phyloP scores from a whole-genome alignment of 495 filamentous ascomycete genomes.

The Cairneyella variabilis region DNA sequence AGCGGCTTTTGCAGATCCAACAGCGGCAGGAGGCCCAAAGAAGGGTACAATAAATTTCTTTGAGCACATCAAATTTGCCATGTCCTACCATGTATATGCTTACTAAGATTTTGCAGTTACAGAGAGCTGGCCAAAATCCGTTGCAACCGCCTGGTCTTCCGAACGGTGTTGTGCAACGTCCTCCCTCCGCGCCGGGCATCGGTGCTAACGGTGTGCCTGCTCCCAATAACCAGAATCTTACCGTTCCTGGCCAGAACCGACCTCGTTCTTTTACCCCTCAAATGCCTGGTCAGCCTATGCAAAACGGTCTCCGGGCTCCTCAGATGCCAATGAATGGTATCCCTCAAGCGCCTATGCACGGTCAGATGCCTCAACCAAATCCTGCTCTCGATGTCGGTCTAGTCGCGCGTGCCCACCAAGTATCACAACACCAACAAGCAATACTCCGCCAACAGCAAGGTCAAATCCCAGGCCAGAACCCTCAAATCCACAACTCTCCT shows the following conservation, averaged over 20 bases:
- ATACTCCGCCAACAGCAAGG: slow-evolving; percentile 47
- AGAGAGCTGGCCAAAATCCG: slow-evolving; percentile 37
- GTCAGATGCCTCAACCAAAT: slow-evolving; percentile 59
- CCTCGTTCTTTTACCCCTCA: slow-evolving; percentile 24
- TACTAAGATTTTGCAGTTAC: slow-evolving; percentile 31
- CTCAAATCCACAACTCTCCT: slow-evolving; percentile 35
- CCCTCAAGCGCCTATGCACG: slow-evolving; percentile 66
- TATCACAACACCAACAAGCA: slow-evolving; percentile 58
- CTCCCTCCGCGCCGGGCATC: slow-evolving; percentile 31
- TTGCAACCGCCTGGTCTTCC: slow-evolving; percentile 27
- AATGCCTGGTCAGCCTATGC: slow-evolving; percentile 23
- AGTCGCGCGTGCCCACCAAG: slow-evolving; percentile 54
- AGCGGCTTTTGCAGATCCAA: slow-evolving; percentile 66
- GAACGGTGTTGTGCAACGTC: slow-evolving; percentile 35
- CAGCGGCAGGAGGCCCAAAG: slow-evolving; percentile 53
- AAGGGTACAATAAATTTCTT: too few relatives aligned
- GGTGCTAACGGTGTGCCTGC: slow-evolving; percentile 15
- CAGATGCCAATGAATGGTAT: slow-evolving; percentile 63
- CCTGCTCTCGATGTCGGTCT: slow-evolving; percentile 54
- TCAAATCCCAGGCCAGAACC: slow-evolving; percentile 31
- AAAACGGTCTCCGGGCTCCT: slow-evolving; percentile 45
- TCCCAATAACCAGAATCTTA: slow-evolving; percentile 23
- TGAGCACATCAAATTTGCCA: too few relatives aligned
- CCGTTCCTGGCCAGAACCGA: slow-evolving; percentile 26
- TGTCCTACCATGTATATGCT: too few relatives aligned